Base-by-base conservation (phyloP, 2,329 filamentous ascomycete genomes). In the Neofusicoccum kwambonambiense region DNA sequence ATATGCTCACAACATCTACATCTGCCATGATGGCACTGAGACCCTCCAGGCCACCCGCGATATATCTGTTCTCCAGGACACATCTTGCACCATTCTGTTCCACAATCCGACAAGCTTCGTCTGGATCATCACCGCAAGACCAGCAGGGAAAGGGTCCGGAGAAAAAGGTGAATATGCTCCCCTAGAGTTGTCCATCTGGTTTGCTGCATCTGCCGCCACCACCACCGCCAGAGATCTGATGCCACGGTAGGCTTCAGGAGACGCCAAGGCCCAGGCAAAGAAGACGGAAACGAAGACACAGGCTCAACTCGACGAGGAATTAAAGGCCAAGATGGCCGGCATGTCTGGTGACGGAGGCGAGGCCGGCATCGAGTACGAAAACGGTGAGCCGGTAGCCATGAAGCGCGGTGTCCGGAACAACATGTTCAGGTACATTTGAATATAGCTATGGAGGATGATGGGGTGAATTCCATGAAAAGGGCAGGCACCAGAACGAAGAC, bases 401-500 rank as follows among this genome's bases (percentile, higher is more conserved):
- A 93, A 92, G 77, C 81, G 90, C 57, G 84, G 88, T 41, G 90
- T 93, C 11, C 88, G 84, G 74, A 86, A 89, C 61, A 92, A 92
- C 70, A 92, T 92, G 89, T 93, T 93, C 74, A 81, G 89, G 15
- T 85, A 89, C 66, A 91, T 91, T 19, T 87, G 70, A 77, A 6
- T 51, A 5, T 31, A 3, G 19, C 49, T 11, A n/a, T 22, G 22
- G 4, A 34, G 22, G 27, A 31, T 31, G 4, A 1, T 31, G 22
- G 22, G 22, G 22, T 31, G 4, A 5, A 31, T 31, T 31, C 27
- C 27, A 31, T 7, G 1, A 31, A 31, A 31, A 31, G 27, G 27
- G 4, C 27, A 31, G 27, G 27, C 27, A 31, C 27, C 27, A 31
- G 27, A 31, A 31, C 27, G 27, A 31, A 31, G 27, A 31, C 27